Percentiles rank a stretch among this genome's conserved stretches.
Evolutionary conservation across 164 flowering plant species (phyloP).

Genomic region (Macadamia integrifolia): DNA sequence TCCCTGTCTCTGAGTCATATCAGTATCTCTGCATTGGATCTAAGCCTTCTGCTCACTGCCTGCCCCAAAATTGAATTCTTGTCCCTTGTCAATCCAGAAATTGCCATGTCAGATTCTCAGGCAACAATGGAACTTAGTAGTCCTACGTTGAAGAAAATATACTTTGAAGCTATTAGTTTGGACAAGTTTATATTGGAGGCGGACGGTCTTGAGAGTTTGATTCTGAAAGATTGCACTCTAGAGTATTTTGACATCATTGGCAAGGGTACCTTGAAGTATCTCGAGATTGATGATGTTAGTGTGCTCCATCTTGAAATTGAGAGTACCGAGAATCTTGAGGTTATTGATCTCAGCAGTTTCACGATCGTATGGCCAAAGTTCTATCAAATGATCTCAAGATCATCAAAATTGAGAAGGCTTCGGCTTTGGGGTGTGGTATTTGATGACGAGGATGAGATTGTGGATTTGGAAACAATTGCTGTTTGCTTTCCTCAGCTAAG

Average conservation of each 20-base stretch:
- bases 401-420: slow-evolving; percentile 66
- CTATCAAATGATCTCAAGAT: slow-evolving; percentile 69
- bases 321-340: slow-evolving; percentile 64
- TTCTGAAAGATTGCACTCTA: slow-evolving; percentile 72
- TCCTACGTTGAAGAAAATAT: slow-evolving; percentile 52
- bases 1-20: slow-evolving; percentile 64
- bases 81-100: slow-evolving; percentile 62
- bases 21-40: slow-evolving; percentile 78
- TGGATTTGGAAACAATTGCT: slow-evolving; percentile 73
- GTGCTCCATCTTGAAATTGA: slow-evolving; percentile 81
- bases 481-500: slow-evolving; percentile 59
- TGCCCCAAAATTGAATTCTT: slow-evolving; percentile 71
- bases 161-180: slow-evolving; percentile 68
- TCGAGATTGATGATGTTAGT: slow-evolving; percentile 84
- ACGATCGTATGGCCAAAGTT: slow-evolving; percentile 81
- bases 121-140: slow-evolving; percentile 68
- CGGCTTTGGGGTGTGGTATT: slow-evolving; percentile 81
- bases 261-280: slow-evolving; percentile 56
- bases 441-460: slow-evolving; percentile 77
- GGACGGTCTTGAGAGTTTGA: slow-evolving; percentile 62
- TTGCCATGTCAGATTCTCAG: slow-evolving; percentile 81
- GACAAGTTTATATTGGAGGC: slow-evolving; percentile 86
- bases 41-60: slow-evolving; percentile 67
- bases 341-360: slow-evolving; percentile 82
- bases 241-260: slow-evolving; percentile 74